phyloP scores from a whole-genome alignment of 805 yeast genomes.

The Wickerhamiella sergipiensis region DNA sequence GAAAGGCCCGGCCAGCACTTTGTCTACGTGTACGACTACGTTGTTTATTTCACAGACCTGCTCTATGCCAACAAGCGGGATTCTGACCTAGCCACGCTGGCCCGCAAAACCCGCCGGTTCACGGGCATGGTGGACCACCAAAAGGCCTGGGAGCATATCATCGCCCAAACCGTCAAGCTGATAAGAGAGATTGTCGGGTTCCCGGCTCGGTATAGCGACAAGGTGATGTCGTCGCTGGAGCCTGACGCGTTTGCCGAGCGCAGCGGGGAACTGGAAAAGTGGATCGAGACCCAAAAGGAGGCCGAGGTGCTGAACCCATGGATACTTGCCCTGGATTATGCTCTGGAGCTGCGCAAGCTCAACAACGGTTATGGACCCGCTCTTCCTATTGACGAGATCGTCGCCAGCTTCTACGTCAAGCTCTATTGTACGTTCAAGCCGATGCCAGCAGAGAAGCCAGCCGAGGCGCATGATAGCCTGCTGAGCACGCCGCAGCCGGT shows the following conservation, averaged over 20 bases:
- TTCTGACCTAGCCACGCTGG: conserved; percentile 42
- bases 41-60: conserved; percentile 46
- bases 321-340: conserved; percentile 16
- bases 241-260: conserved; percentile 28
- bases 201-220: conserved; percentile 38
- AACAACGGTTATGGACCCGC: conserved; percentile 78
- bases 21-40: conserved; percentile 57
- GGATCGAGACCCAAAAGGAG: conserved; percentile 7
- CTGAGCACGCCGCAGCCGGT: neutral
- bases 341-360: conserved; percentile 46
- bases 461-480: neutral
- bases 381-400: conserved; percentile 56
- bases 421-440: neutral
- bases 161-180: conserved; percentile 38
- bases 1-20: conserved; percentile 93
- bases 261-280: conserved; percentile 22
- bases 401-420: conserved; percentile 44
- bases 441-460: neutral
- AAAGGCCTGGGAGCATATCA: conserved; percentile 53
- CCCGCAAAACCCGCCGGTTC: conserved; percentile 63
- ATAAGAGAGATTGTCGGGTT: conserved; percentile 33
- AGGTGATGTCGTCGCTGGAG: conserved; percentile 31
- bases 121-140: conserved; percentile 59
- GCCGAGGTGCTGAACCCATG: conserved; percentile 9
- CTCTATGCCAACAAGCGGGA: conserved; percentile 42